Evolutionary conservation across 192 early-diverging fungal genomes (phyloP).

Genomic region (Backusella circina): DNA sequence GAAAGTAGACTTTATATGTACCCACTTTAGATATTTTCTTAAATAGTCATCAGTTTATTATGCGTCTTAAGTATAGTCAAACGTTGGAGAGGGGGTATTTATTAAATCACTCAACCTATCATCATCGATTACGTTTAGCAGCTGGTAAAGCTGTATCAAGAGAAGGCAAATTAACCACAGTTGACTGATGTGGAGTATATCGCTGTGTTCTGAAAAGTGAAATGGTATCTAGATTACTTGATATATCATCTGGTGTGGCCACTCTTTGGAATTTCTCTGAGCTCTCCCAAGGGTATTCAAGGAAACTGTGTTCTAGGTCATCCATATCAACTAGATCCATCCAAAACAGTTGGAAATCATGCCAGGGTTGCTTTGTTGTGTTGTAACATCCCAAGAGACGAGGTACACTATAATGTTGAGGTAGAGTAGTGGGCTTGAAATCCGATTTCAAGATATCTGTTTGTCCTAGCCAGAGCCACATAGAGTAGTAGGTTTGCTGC

Average conservation of each 20-base stretch:
- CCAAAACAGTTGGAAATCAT: conserved; percentile 32
- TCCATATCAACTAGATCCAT: conserved; percentile 28
- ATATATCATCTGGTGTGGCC: neutral
- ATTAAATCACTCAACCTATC: no score
- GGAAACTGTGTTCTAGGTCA: neutral
- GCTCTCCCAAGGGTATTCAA: conserved; percentile 14
- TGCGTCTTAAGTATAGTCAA: no score
- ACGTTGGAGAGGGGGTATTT: no score
- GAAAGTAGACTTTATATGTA: no score
- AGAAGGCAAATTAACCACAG: neutral
- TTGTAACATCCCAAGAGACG: conserved; percentile 29
- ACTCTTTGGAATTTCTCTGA: neutral
- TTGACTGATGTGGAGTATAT: neutral
- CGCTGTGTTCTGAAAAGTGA: neutral
- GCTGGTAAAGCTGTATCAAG: neutral
- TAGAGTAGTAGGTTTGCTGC: conserved; percentile 41
- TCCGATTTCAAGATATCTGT: conserved; percentile 21
- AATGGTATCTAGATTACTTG: neutral
- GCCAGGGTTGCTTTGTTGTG: conserved; percentile 17
- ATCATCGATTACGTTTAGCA: neutral
- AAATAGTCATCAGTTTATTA: no score
- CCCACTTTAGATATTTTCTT: no score
- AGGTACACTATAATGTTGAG: conserved; percentile 24
- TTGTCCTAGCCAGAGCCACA: conserved; percentile 48
- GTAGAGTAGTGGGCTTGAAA: conserved; percentile 16